Evolutionary conservation across 495 filamentous ascomycete species (phyloP), one percentile per base, ranked within the genome.

Genomic region (Daldinia concentrica): DNA sequence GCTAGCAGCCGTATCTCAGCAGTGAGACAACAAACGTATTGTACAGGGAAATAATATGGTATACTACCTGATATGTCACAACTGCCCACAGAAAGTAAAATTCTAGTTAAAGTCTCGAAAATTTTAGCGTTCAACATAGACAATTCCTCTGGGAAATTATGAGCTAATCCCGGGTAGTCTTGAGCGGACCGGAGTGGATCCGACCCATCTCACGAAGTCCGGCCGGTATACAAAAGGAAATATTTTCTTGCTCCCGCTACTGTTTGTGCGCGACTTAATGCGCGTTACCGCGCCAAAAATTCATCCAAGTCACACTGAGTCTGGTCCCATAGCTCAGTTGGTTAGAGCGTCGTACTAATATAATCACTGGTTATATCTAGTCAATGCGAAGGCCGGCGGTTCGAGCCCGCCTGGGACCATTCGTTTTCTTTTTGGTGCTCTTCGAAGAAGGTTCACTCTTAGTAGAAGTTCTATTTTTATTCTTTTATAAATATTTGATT

Each of bases 261-360:
- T 19, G 8, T 19, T 56, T 56, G 2, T 41, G 24, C 14, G 7
- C 17, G n/a, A 8, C 39, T 41, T 41, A 41, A 17, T 41, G 14
- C 9, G n/a, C 12, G 14, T n/a, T 62, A 58, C 52, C 48, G 63
- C 8, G 34, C 54, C 26, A 55, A 6, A 36, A 12, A 4, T 19
- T 27, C 29, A 22, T 55, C 41, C 19, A 58, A 6, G 12, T n/a
- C n/a, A n/a, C n/a, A n/a, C n/a, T n/a, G n/a, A n/a, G n/a, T 14
- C 22, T 0, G 68, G 56, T 65, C 68, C 56, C 62, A 70, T 70
- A 70, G 62, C 68, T 70, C 68, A 70, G 68, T 61, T 65, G 56
- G 62, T 64, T 61, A 70, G 62, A 70, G 68, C 62, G 50, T 65
- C 68, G 62, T 65, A 70, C 68, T 70, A 61, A 70, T 65, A 30